Evolutionary conservation across 768 basidiomycete genomes (phyloP).

Genomic region (Omphalotus guepiniiformis): DNA sequence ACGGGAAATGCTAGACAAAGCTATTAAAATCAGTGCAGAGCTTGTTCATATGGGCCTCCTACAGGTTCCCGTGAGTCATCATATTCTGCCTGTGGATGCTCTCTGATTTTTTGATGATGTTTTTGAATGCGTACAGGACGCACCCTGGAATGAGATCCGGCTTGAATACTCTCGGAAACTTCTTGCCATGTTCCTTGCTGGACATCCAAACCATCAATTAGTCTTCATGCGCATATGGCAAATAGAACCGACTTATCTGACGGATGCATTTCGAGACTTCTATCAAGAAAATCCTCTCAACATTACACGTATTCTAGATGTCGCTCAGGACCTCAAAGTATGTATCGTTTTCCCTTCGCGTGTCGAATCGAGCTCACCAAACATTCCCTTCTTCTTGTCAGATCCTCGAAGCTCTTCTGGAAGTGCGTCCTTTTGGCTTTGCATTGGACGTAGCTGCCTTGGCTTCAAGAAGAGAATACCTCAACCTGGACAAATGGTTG

Average conservation of each 20-base stretch:
- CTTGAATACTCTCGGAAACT: slow-evolving; percentile 84
- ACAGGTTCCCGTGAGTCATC: slow-evolving; percentile 74
- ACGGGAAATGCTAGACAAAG: slow-evolving; percentile 90
- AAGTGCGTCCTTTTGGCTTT: slow-evolving; percentile 84
- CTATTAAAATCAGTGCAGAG: slow-evolving; percentile 90
- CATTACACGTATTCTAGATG: slow-evolving; percentile 91
- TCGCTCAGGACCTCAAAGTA: slow-evolving; percentile 93
- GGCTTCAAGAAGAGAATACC: slow-evolving; percentile 87
- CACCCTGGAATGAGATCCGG: slow-evolving; percentile 85
- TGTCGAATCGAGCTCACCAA: not conserved
- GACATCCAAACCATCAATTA: slow-evolving; percentile 92
- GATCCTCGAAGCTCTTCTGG: slow-evolving; percentile 91
- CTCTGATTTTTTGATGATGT: slow-evolving; percentile 12
- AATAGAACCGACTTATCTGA: slow-evolving; percentile 80
- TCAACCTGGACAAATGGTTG: slow-evolving; percentile 97
- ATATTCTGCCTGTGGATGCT: not conserved
- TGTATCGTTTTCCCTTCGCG: slow-evolving; percentile 15
- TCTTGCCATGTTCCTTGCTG: slow-evolving; percentile 84
- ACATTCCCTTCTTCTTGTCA: slow-evolving; percentile 31
- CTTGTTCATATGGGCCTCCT: slow-evolving; percentile 90
- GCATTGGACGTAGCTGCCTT: slow-evolving; percentile 92
- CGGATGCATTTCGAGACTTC: slow-evolving; percentile 85
- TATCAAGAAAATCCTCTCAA: slow-evolving; percentile 91
- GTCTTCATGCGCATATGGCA: slow-evolving; percentile 98
- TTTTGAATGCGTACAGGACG: too few relatives aligned